Base-by-base conservation (phyloP, 129 eudicot genomes). In the Helianthus tuberosus region DNA sequence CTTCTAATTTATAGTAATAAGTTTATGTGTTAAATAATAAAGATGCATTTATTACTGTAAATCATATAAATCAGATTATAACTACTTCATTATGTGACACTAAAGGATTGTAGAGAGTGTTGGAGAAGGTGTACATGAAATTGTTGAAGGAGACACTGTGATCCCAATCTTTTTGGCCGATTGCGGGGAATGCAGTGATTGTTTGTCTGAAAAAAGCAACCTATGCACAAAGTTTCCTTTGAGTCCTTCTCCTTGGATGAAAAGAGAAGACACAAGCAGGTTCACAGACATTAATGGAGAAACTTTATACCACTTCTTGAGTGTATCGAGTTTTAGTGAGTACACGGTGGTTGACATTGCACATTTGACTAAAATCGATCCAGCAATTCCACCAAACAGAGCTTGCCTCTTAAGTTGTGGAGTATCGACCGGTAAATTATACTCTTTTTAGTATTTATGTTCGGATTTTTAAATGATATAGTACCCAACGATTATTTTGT, bases 361-460 rank as follows among this genome's bases (percentile, higher is more conserved):
- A 47, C 88, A 88, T 68, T 27, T 88, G 14, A 75, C 79, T 20
- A 94, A 94, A 74, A 64, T 83, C 39, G 87, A 91, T 69, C 85
- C 96, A 35, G 43, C 88, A 47, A 80, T 87, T 15, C 99, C 99
- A 38, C 86, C 97, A 8, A 80, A 91, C 41, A 53, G 86, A 75
- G 99, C 96, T 11, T 91, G 97, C 84, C 96, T 94, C 61, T 84
- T 94, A 38, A 82, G 96, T 58, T 94, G 99, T 78, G 99, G 99
- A 36, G 87, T 89, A 17, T 88, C 99, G 61, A 88, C 97, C 0
- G 96, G 98, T 89, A 91, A 16, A 47, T 32, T 74, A 1, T 27
- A 27, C 32, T 27, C 3, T 27, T 27, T 27, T 27, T 27, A 20
- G 23, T 20, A 20, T 20, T 20, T 20, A 20, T 20, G 23, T 20